Evolutionary conservation across 2,329 filamentous ascomycete genomes (phyloP), one percentile per base, ranked within the genome.

Genomic region (Xylaria sp.): DNA sequence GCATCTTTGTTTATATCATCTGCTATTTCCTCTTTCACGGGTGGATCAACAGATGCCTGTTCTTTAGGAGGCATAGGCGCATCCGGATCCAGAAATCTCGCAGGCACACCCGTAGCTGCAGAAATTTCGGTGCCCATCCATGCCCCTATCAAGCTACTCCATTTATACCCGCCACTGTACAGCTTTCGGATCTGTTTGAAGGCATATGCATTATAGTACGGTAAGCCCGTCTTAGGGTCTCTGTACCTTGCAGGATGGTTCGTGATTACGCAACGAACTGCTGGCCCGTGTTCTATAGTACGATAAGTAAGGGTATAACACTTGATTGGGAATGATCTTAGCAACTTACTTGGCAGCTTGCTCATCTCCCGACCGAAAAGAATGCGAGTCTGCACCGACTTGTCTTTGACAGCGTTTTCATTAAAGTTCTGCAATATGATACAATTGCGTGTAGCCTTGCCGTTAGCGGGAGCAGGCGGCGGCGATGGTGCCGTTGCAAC

Each of bases 101-200:
- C 90, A 0, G 94, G 95, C 28, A 97, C 94, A 7, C 94, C 94
- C 48, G 85, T 86, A 9, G 92, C 92, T 0, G 93, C 89, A 74
- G 81, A 83, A 78, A 83, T 84, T 72, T 83, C 85, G 72, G 86
- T 87, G 0, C 95, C 95, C 4, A 95, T 91, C 87, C 94, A 99
- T 18, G 91, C 92, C 6, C 93, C 94, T 36, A 97, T 81, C 73
- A 96, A 84, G 36, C 85, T 85, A 78, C 94, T 97, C 92, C 93
- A 99, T 67, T 88, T 88, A 79, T 94, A 94, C 54, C 93, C 90
- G 52, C 93, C 92, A 1, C 85, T 87, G 62, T 89, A 82, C 15
- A 97, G 86, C 64, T 91, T 89, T 75, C 93, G 91, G 55, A 98
- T 91, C 79, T 97, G 90, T 75, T 89, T 89, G 81, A 94, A 98